Conservation (phyloP, 257 asterid species). For the Knoxia roxburghii region DNA sequence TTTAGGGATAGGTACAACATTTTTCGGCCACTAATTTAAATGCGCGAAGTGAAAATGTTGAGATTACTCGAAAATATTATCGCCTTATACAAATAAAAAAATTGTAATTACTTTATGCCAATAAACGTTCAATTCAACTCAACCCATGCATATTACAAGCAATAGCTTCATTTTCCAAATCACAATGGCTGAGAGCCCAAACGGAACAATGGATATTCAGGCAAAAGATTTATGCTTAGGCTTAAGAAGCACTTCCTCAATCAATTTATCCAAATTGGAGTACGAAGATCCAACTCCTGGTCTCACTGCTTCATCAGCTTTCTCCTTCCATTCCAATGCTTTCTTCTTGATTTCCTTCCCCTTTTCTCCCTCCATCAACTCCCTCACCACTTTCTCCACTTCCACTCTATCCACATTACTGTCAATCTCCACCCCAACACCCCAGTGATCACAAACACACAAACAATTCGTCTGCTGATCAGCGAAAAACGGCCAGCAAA, state of each 20-base stretch:
- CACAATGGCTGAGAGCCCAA: too few species aligned
- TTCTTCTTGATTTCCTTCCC: slow-evolving; percentile 13
- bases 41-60: too few species aligned
- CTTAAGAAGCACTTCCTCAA: slow-evolving; percentile 13
- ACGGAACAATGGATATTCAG: too few species aligned
- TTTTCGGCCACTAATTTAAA: too few species aligned
- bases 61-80: too few species aligned
- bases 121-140: too few species aligned
- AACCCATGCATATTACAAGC: too few species aligned
- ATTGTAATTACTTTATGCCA: too few species aligned
- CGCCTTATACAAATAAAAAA: too few species aligned
- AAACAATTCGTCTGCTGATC: slow-evolving; percentile 13
- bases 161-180: too few species aligned
- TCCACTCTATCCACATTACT: slow-evolving; percentile 9
- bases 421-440: slow-evolving; percentile 16
- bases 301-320: slow-evolving; percentile 10
- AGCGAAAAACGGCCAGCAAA: slow-evolving; percentile 16
- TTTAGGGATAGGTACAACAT: too few species aligned
- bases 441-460: slow-evolving; percentile 13
- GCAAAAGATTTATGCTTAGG: slow-evolving; percentile 1
- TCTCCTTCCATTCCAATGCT: slow-evolving; percentile 10
- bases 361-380: slow-evolving; percentile 17
- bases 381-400: slow-evolving; percentile 10
- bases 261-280: slow-evolving; percentile 15
- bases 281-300: slow-evolving; percentile 19